These are phyloP conservation scores for Microbotryum saponariae DNA, from an alignment of 1,284 basidiomycete species.

Conservation along the genomic window DNA sequence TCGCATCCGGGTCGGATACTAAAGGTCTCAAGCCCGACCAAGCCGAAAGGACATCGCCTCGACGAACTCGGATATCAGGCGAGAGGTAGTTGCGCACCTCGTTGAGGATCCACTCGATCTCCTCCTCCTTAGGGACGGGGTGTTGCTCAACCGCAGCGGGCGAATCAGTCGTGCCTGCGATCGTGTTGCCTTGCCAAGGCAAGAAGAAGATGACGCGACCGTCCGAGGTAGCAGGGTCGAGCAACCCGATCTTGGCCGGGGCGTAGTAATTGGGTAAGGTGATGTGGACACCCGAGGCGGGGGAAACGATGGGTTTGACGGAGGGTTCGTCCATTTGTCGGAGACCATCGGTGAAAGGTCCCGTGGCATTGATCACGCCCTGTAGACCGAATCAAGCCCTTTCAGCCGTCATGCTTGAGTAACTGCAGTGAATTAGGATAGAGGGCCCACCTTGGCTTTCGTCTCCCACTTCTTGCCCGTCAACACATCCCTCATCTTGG, in stretches of 20 bases:
- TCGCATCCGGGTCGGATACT: constrained; percentile 73
- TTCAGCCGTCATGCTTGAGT: background rate
- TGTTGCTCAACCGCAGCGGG: constrained; percentile 68
- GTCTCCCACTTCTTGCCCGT: constrained; percentile 78
- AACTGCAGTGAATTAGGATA: background rate
- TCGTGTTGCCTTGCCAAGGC: constrained; percentile 96
- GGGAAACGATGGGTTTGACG: constrained; percentile 79
- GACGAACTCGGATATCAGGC: constrained; percentile 84
- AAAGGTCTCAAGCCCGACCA: constrained; percentile 90
- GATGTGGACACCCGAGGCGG: constrained; percentile 90
- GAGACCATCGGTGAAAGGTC: constrained; percentile 83
- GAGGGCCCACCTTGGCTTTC: constrained; percentile 58
- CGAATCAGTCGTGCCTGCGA: constrained; percentile 92
- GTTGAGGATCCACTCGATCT: constrained; percentile 93
- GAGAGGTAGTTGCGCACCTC: constrained; percentile 82
- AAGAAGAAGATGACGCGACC: constrained; percentile 98
- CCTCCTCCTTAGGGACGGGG: constrained; percentile 80
- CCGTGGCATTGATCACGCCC: constrained; percentile 94
- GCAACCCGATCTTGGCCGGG: constrained; percentile 86
- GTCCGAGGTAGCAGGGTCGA: constrained; percentile 91
- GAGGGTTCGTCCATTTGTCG: constrained; percentile 76
- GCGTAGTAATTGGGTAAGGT: constrained; percentile 96
- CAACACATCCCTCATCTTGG: constrained; percentile 69
- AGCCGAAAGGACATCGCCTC: constrained; percentile 93
- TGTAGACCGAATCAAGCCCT: constrained; percentile 33